These are phyloP conservation scores for Terana coerulea DNA, from an alignment of 768 basidiomycete genomes.

Conservation along the genomic window DNA sequence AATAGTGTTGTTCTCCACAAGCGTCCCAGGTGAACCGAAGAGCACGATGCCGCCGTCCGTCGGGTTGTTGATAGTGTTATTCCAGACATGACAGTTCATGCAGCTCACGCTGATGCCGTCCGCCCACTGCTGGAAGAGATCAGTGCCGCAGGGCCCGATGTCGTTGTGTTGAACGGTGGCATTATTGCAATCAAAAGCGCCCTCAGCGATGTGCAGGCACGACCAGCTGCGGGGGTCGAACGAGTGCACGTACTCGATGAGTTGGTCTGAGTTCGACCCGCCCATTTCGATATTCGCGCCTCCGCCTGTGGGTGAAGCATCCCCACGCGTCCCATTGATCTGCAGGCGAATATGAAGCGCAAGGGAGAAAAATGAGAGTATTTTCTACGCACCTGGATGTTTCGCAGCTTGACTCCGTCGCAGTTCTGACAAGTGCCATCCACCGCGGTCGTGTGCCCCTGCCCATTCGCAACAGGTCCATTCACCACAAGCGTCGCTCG, in stretches of 20 bases:
- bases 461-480: constrained; percentile 58
- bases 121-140: constrained; percentile 69
- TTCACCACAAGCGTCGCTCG: constrained; percentile 69
- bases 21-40: constrained; percentile 71
- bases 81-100: constrained; percentile 52
- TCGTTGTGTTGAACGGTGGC: constrained; percentile 75
- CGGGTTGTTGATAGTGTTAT: constrained; percentile 67
- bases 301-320: constrained; percentile 48
- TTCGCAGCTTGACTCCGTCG: constrained; percentile 56
- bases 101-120: constrained; percentile 80
- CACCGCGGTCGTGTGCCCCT: constrained; percentile 71
- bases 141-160: constrained; percentile 73
- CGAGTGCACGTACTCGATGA: constrained; percentile 74
- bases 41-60: constrained; percentile 82
- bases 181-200: constrained; percentile 59
- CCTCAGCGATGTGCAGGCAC: constrained; percentile 76
- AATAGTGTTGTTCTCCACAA: constrained; percentile 74
- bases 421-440: constrained; percentile 62
- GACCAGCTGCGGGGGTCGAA: constrained; percentile 81
- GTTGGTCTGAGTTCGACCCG: constrained; percentile 64
- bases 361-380: neutral
- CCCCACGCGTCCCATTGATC: constrained; percentile 71
- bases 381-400: constrained; percentile 59
- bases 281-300: constrained; percentile 87
- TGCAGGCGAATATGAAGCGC: constrained; percentile 23